Percentiles rank a stretch among this genome's conserved stretches.
phyloP scores from a whole-genome alignment of 345 rosid species.

The Dipteronia dyeriana region DNA sequence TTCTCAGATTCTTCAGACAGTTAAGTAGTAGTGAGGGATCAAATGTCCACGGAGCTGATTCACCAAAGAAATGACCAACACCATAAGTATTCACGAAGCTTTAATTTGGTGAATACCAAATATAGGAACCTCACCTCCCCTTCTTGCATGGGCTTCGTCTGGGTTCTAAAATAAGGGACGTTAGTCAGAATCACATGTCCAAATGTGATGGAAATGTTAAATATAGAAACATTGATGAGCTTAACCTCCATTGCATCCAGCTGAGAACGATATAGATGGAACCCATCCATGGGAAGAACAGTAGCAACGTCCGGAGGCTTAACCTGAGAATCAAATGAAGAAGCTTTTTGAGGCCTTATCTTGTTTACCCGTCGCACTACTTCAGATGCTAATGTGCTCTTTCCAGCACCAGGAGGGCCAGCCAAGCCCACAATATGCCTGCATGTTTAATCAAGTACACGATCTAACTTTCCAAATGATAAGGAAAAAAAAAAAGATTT shows the following conservation, averaged over 20 bases:
- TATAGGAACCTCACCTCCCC: conserved; percentile 74
- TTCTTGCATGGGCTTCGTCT: conserved; percentile 92
- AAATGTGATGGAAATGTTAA: conserved; percentile 6
- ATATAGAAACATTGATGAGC: conserved; percentile 9
- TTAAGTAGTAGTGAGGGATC: conserved; percentile 58
- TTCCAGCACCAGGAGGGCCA: conserved; percentile 97
- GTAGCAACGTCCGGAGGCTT: conserved; percentile 67
- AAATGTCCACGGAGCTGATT: conserved; percentile 96
- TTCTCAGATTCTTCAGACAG: conserved; percentile 70
- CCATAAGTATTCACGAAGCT: conserved; percentile 6
- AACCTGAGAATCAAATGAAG: conserved; percentile 67
- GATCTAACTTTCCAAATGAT: background rate
- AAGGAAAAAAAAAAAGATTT: background rate
- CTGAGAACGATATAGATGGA: conserved; percentile 85
- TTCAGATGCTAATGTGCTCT: conserved; percentile 82
- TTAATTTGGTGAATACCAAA: conserved; percentile 17
- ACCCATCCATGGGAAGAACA: conserved; percentile 94
- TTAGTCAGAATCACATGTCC: conserved; percentile 14
- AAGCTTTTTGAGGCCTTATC: conserved; percentile 70
- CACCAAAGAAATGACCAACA: conserved; percentile 26
- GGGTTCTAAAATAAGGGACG: conserved; percentile 56
- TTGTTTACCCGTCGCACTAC: conserved; percentile 65
- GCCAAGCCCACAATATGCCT: conserved; percentile 87
- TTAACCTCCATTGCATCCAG: conserved; percentile 95
- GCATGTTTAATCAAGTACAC: conserved; percentile 22